Base-by-base conservation (phyloP, 1,139 yeast species). In the Diutina rugosa region DNA sequence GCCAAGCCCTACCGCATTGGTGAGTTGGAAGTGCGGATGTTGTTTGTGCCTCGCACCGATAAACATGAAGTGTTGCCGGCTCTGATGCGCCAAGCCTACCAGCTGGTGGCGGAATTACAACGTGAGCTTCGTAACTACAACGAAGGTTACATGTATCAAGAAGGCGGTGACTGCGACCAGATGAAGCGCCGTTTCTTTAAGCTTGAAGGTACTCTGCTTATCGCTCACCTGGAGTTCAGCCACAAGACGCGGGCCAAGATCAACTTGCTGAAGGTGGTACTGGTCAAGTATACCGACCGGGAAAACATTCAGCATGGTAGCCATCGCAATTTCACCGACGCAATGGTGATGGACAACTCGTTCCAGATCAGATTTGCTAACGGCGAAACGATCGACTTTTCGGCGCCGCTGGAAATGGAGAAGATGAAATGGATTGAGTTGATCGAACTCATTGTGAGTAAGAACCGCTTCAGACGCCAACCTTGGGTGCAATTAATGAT, bases 131-230 rank as follows among this genome's bases (percentile, higher is more conserved):
- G 65, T 9, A 63, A 75, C 16, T 61, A 61, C 0, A 69, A 71
- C 61, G 87, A 84, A 65, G 93, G 93, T 0, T 84, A 75, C 64
- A 68, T 86, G 70, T 79, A 81, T 63, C 95, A 87, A 69, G 90
- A 85, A 64, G 93, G 93, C 46, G 95, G 93, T 9, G 95, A 87
- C 68, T 78, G 88, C 62, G 78, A 77, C 14, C 67, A 75, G 29
- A 78, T 85, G 80, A 82, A 82, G 63, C 77, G 83, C 63, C 72
- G 93, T 58, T 85, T 68, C 67, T 85, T 82, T 71, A 81, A 77
- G 63, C 70, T 87, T 46, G 67, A 73, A 52, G 90, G 89, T 0
- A 78, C 81, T 5, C 79, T 82, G 45, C 69, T 87, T 60, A 71
- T 81, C 56, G 91, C 90, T 0, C 85, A 81, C 63, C 82, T 84